Evolutionary conservation across 148 eudicot genomes (phyloP).

Genomic region (Simmondsia chinensis): DNA sequence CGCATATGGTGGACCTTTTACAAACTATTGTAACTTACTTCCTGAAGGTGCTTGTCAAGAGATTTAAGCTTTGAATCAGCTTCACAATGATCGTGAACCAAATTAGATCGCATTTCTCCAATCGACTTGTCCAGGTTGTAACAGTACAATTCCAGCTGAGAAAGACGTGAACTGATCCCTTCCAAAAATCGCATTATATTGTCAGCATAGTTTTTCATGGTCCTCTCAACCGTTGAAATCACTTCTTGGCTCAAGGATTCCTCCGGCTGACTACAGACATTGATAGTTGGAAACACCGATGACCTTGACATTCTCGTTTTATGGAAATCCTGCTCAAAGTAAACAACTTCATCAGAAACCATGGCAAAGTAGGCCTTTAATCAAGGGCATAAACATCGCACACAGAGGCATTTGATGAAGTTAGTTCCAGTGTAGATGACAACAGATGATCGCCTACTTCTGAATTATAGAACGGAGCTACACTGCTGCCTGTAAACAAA

Average conservation of each 20-base stretch:
- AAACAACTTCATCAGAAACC: background rate
- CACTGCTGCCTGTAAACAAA: too few species aligned
- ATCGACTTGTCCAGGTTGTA: conserved; percentile 95
- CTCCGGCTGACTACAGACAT: conserved; percentile 66
- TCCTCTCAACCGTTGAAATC: conserved; percentile 61
- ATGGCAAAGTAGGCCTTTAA: background rate
- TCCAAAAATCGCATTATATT: conserved; percentile 96
- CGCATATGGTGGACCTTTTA: too few species aligned
- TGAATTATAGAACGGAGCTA: too few species aligned
- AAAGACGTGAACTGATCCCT: conserved; percentile 95
- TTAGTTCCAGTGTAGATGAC: too few species aligned
- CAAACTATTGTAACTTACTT: conserved; percentile 53
- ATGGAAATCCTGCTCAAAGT: conserved; percentile 69
- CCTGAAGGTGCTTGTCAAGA: conserved; percentile 90
- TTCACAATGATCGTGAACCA: conserved; percentile 75
- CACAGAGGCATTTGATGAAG: too few species aligned
- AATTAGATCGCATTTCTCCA: conserved; percentile 92
- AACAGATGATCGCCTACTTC: too few species aligned
- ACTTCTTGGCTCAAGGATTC: conserved; percentile 66
- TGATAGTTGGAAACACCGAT: conserved; percentile 60
- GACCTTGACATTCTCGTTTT: conserved; percentile 84
- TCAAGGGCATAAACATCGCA: too few species aligned
- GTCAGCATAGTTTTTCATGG: conserved; percentile 86
- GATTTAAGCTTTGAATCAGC: conserved; percentile 79
- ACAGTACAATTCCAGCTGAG: conserved; percentile 90